These are phyloP conservation scores for Multifurca ochricompacta DNA, from an alignment of 768 basidiomycete genomes.

Conservation along the genomic window DNA sequence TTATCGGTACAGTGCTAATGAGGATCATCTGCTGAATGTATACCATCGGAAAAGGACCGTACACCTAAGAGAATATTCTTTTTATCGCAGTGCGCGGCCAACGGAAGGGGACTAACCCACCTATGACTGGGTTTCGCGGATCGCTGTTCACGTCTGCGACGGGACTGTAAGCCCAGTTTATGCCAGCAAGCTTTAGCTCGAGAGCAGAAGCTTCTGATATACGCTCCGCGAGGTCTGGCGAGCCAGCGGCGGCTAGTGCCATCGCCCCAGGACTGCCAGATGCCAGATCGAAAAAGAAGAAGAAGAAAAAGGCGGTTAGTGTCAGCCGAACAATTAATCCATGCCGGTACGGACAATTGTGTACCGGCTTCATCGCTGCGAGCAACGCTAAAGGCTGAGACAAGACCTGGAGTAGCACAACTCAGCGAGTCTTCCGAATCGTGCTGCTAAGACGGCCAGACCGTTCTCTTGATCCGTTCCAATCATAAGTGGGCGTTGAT, in stretches of 20 bases:
- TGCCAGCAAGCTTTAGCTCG: conserved; percentile 53
- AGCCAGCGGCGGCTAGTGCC: conserved; percentile 53
- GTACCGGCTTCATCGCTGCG: conserved; percentile 40
- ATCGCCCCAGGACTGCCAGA: conserved; percentile 66
- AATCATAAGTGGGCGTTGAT: conserved; percentile 49
- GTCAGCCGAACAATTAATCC: neutral
- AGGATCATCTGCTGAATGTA: conserved; percentile 8
- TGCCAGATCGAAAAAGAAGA: too few species aligned
- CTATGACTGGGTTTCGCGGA: conserved; percentile 61
- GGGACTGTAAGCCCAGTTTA: conserved; percentile 66
- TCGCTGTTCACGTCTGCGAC: conserved; percentile 71
- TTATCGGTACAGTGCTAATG: neutral
- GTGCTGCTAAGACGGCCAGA: conserved; percentile 20
- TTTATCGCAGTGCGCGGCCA: neutral
- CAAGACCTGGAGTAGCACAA: conserved; percentile 38
- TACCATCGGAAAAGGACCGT: conserved; percentile 63
- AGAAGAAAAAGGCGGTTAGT: neutral
- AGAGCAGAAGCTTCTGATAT: conserved; percentile 43
- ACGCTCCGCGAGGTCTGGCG: conserved; percentile 37
- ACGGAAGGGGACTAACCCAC: conserved; percentile 29
- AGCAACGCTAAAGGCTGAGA: conserved; percentile 53
- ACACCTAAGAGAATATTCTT: conserved; percentile 37
- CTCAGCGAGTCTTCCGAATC: neutral
- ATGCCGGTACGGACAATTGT: conserved; percentile 46
- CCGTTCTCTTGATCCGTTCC: conserved; percentile 75